Evolutionary conservation across 2,329 filamentous ascomycete genomes (phyloP).

Genomic region (Pyrenophora seminiperda): DNA sequence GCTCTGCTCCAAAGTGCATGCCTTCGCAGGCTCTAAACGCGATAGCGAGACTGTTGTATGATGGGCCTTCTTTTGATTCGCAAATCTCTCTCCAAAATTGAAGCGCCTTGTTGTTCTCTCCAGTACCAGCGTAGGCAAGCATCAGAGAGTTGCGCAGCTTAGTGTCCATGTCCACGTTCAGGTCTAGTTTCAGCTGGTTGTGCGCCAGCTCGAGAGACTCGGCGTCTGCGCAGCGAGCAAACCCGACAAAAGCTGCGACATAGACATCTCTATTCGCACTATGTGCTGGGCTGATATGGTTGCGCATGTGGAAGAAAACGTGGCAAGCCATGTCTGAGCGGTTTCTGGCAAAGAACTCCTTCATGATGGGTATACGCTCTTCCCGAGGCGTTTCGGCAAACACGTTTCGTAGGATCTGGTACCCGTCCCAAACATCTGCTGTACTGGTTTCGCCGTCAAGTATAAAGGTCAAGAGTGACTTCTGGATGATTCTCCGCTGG

Average conservation of each 20-base stretch:
- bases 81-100: conserved; percentile 85
- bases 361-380: conserved; percentile 75
- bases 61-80: conserved; percentile 83
- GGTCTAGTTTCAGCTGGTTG: conserved; percentile 94
- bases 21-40: conserved; percentile 80
- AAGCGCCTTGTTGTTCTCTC: conserved; percentile 68
- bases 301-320: conserved; percentile 93
- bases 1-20: conserved; percentile 52
- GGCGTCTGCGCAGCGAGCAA: conserved; percentile 64
- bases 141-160: conserved; percentile 82
- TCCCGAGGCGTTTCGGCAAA: conserved; percentile 68
- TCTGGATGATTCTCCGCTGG: conserved; percentile 70
- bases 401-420: conserved; percentile 62
- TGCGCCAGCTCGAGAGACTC: conserved; percentile 77
- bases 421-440: conserved; percentile 65
- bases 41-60: conserved; percentile 77
- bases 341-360: conserved; percentile 75
- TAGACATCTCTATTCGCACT: conserved; percentile 78
- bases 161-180: conserved; percentile 77
- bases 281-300: conserved; percentile 65
- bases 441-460: conserved; percentile 69
- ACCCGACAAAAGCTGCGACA: conserved; percentile 74
- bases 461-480: conserved; percentile 71
- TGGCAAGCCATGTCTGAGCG: conserved; percentile 84
- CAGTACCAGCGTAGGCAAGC: conserved; percentile 78